Evolutionary conservation across 768 basidiomycete genomes (phyloP), one percentile per base, ranked within the genome.

Genomic region (Agaricus blazei): DNA sequence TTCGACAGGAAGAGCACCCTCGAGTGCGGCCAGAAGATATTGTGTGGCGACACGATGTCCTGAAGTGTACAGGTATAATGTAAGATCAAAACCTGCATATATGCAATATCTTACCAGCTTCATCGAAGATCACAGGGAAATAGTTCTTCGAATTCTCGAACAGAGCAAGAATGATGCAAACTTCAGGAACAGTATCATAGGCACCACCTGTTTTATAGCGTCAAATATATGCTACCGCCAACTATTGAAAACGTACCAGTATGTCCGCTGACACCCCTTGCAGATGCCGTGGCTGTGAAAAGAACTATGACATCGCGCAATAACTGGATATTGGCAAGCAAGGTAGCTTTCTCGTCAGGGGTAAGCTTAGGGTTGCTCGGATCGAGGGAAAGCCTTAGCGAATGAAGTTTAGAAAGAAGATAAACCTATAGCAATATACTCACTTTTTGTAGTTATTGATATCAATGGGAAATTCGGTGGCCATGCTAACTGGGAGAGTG

Each of bases 31-130:
- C 29, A 93, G 79, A 31, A 94, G 76, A 68, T 93, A 94, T 65
- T 94, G 92, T 0, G 90, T 93, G 1, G 91, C 92, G 55, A 94
- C 92, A 64, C 92, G 88, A 64, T 93, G 92, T 31, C 92, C 92
- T 88, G 55, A 38, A 43, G 14, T n/a, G 48, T 24, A 31, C 44
- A 42, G 19, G 29, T 11, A 51, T 29, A 3, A n/a, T 43, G 19
- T 7, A 6, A 12, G 38, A 44, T 11, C 36, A 8, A 43, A 12
- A 3, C 26, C 6, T 14, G 37, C 9, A 50, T 47, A 51, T 9
- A 23, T 14, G 47, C 19, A 41, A 12, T n/a, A 70, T 82, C 52
- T 34, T 55, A 89, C 89, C 89, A 40, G 89, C 89, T 67, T 92
- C 89, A 61, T 92, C 88, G 58, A 90, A 92, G 27, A 90, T 70